A percentile compares a stretch with the other conserved stretches of the same genome.
Conservation (phyloP, 2,329 filamentous ascomycete genomes). For the Thielaviopsis punctulata region DNA sequence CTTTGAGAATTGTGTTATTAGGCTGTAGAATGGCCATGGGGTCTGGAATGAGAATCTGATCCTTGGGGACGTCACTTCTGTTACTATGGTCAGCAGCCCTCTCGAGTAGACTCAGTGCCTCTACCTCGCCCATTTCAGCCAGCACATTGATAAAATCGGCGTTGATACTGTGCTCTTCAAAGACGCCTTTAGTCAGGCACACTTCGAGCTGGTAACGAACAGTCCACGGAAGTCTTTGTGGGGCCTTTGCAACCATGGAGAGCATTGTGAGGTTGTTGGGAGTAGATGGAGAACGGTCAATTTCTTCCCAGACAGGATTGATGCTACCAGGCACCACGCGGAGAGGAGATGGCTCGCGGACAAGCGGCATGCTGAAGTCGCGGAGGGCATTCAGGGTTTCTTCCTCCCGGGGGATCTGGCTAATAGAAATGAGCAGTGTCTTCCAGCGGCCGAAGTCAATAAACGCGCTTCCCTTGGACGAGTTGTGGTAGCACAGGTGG, state of each 20-base stretch:
- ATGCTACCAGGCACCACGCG: background rate
- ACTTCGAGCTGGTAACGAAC: constrained; percentile 85
- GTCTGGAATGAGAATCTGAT: constrained; percentile 38
- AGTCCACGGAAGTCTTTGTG: constrained; percentile 38
- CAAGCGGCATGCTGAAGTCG: constrained; percentile 43
- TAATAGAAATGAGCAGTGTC: constrained; percentile 31
- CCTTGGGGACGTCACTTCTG: constrained; percentile 19
- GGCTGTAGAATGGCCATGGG: constrained; percentile 55
- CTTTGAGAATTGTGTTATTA: constrained; percentile 22
- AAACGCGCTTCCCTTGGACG: constrained; percentile 19
- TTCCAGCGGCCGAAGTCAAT: constrained; percentile 42
- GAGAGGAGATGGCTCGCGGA: background rate
- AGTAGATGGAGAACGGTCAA: background rate
- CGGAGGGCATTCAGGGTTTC: constrained; percentile 36
- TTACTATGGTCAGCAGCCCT: constrained; percentile 40
- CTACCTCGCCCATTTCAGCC: constrained; percentile 23
- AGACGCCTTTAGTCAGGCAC: constrained; percentile 62
- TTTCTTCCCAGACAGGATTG: constrained; percentile 3
- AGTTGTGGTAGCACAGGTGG: constrained; percentile 24
- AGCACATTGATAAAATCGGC: constrained; percentile 50
- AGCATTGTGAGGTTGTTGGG: constrained; percentile 1
- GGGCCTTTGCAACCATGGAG: background rate
- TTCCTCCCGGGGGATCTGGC: constrained; percentile 15
- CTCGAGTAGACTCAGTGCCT: constrained; percentile 53
- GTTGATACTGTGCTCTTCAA: constrained; percentile 61